Evolutionary conservation across 495 filamentous ascomycete genomes (phyloP).

Genomic region (Ascobolus immersus): DNA sequence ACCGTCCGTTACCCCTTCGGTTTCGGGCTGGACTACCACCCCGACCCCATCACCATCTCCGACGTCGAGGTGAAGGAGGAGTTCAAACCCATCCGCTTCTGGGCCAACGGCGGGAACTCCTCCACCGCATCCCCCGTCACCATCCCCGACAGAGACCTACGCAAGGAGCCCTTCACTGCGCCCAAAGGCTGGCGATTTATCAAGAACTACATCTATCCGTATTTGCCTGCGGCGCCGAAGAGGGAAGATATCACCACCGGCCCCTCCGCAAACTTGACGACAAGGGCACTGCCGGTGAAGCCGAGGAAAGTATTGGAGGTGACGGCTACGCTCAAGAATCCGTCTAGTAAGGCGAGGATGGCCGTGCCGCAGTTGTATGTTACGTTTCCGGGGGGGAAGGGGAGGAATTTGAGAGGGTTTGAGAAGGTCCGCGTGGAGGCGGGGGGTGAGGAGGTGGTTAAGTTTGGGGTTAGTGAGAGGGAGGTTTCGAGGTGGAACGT

Average conservation of each 20-base stretch:
- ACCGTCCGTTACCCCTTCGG: conserved; percentile 79
- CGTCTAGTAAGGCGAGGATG: conserved; percentile 21
- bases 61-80: conserved; percentile 5
- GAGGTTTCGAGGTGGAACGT: conserved; percentile 46
- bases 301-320: conserved; percentile 57
- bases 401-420: conserved; percentile 39
- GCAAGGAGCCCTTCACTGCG: neutral
- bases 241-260: conserved; percentile 40
- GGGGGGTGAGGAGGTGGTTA: conserved; percentile 21
- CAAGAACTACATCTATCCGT: conserved; percentile 61
- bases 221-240: conserved; percentile 21
- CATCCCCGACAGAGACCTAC: conserved; percentile 30
- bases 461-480: conserved; percentile 32
- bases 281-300: conserved; percentile 28
- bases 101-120: too few species aligned
- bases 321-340: conserved; percentile 59
- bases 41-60: conserved; percentile 32
- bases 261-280: conserved; percentile 37
- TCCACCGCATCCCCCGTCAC: conserved; percentile 16
- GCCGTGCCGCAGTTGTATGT: conserved; percentile 43
- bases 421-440: conserved; percentile 27
- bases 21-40: conserved; percentile 61
- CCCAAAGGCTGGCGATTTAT: conserved; percentile 26
- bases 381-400: conserved; percentile 15
- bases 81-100: neutral